Percentiles rank a stretch among this genome's conserved stretches.
phyloP scores from a whole-genome alignment of 768 basidiomycete species.

The Kwoniella shandongensis region DNA sequence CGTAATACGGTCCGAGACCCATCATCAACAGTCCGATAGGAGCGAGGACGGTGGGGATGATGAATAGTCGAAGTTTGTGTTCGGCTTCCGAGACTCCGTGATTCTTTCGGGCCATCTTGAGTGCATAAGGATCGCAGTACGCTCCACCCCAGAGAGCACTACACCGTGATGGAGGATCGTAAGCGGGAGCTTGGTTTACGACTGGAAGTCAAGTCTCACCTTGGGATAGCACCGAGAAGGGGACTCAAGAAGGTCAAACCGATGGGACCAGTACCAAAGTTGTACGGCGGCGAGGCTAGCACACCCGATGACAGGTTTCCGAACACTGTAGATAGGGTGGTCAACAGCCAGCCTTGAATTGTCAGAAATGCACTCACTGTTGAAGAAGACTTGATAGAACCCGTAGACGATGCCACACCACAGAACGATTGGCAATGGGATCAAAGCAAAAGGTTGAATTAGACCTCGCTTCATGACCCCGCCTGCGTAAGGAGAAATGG shows the following conservation, averaged over 20 bases:
- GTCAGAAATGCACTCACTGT: constrained; percentile 2
- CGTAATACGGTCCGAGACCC: constrained; percentile 30
- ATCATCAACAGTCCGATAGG: constrained; percentile 27
- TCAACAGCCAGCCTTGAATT: background rate
- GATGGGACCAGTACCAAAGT: constrained; percentile 14
- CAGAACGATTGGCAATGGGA: constrained; percentile 12
- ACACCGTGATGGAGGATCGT: background rate
- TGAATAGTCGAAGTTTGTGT: constrained; percentile 22
- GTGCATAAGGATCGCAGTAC: constrained; percentile 14
- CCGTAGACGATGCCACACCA: constrained; percentile 20
- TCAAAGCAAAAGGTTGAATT: constrained; percentile 12
- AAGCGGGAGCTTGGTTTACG: background rate
- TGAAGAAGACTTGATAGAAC: constrained; percentile 21
- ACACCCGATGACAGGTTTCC: constrained; percentile 13
- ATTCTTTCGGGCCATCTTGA: constrained; percentile 16
- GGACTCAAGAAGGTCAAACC: constrained; percentile 18
- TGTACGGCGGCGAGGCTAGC: constrained; percentile 16
- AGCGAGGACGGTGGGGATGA: constrained; percentile 16
- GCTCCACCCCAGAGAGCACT: constrained; percentile 23
- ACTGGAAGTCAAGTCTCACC: constrained; percentile 6
- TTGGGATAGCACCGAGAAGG: constrained; percentile 16
- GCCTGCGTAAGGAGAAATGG: constrained; percentile 8
- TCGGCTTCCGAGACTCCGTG: constrained; percentile 29
- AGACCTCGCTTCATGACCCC: constrained; percentile 17
- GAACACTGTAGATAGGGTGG: background rate